phyloP scores from a whole-genome alignment of 352 stramenopile species.

The Globisporangium emineosum region DNA sequence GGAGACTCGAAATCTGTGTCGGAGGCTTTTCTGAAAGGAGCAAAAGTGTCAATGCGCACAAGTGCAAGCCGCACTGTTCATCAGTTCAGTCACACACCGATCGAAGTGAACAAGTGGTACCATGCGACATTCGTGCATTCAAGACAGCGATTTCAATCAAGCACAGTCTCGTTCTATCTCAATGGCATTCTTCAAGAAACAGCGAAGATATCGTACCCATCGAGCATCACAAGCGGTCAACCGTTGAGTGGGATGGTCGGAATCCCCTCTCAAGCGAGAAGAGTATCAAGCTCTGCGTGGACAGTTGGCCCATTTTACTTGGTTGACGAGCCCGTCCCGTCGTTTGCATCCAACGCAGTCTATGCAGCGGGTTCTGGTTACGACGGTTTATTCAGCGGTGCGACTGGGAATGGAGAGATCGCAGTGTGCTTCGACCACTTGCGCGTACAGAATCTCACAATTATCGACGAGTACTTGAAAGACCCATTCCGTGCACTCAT shows the following conservation, averaged over 20 bases:
- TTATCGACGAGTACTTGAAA: conserved; percentile 63
- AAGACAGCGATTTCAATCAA: conserved; percentile 69
- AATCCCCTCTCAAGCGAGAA: conserved; percentile 46
- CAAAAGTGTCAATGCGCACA: conserved; percentile 67
- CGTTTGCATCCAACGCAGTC: conserved; percentile 45
- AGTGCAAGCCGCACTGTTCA: conserved; percentile 39
- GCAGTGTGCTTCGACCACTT: conserved; percentile 48
- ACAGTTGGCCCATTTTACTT: conserved; percentile 64
- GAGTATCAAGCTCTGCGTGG: conserved; percentile 41
- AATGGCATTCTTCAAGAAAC: conserved; percentile 65
- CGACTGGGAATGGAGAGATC: conserved; percentile 46
- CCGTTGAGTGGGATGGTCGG: conserved; percentile 59
- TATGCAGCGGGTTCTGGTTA: conserved; percentile 59
- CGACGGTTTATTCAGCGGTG: conserved; percentile 51
- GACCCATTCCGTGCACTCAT: conserved; percentile 65
- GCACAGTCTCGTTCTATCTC: conserved; percentile 54
- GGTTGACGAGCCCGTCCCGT: conserved; percentile 50
- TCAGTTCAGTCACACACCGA: conserved; percentile 50
- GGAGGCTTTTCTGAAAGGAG: conserved; percentile 61
- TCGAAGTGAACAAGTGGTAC: conserved; percentile 45
- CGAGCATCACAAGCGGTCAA: conserved; percentile 44
- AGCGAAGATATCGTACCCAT: conserved; percentile 68
- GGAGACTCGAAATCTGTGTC: conserved; percentile 64
- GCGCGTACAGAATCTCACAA: conserved; percentile 38
- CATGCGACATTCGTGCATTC: conserved; percentile 57